phyloP scores from a whole-genome alignment of 1,284 basidiomycete species.

The Hemileia vastatrix region DNA sequence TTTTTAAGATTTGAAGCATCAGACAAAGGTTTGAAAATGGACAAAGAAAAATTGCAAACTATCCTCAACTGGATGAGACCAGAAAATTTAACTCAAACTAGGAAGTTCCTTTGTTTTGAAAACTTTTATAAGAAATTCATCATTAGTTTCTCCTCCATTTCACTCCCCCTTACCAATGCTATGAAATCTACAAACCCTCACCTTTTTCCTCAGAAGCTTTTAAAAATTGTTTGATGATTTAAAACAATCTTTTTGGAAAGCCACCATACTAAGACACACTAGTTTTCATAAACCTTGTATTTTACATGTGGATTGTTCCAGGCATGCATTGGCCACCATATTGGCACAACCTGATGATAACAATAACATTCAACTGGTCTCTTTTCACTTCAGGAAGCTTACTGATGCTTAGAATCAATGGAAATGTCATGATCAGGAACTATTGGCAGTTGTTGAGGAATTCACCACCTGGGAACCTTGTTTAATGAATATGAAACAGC shows the following conservation, averaged over 20 bases:
- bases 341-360: constrained; percentile 18
- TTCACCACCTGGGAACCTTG: constrained; percentile 5
- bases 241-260: not conserved
- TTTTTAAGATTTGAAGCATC: constrained; percentile 11
- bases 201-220: not conserved
- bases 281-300: constrained; percentile 25
- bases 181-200: not conserved
- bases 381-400: constrained; percentile 14
- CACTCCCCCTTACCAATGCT: not conserved
- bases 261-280: constrained; percentile 2
- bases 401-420: constrained; percentile 6
- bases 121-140: constrained; percentile 11
- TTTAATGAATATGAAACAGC: not conserved
- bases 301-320: constrained; percentile 37
- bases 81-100: not conserved
- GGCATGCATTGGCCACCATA: constrained; percentile 23
- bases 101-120: constrained; percentile 1
- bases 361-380: constrained; percentile 7
- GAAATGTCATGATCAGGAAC: not conserved
- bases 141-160: not conserved
- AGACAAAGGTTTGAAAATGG: constrained; percentile 1
- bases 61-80: constrained; percentile 4
- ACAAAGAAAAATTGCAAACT: not conserved
- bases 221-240: not conserved
- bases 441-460: not conserved